phyloP scores from a whole-genome alignment of 2,329 filamentous ascomycete species.

The Colletotrichum sp. region DNA sequence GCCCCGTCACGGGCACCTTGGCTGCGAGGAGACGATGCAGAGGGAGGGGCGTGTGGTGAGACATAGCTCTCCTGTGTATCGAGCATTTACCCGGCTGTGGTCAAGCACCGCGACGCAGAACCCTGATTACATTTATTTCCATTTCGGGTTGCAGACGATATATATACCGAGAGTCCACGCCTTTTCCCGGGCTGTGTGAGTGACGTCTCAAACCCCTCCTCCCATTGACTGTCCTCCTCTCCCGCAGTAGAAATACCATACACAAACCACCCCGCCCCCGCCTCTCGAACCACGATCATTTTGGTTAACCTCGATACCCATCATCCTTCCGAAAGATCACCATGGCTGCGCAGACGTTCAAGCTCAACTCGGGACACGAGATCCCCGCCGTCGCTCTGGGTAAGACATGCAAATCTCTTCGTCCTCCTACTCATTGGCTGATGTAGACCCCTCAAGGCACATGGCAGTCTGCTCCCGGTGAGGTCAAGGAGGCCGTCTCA shows the following conservation, averaged over 20 bases:
- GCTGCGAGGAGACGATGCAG: background rate
- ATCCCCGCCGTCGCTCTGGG: conserved; percentile 70
- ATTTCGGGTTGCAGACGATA: background rate
- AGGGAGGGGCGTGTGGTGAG: background rate
- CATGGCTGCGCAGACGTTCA: conserved; percentile 64
- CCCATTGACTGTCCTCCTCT: background rate
- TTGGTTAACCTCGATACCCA: background rate
- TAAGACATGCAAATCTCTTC: conserved; percentile 34
- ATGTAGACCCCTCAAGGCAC: conserved; percentile 52
- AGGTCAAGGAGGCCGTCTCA: conserved; percentile 63
- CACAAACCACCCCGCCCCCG: conserved; percentile 15
- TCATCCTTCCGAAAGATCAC: background rate
- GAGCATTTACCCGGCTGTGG: conserved; percentile 1
- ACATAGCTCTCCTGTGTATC: background rate
- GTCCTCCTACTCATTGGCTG: background rate
- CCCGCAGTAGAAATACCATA: background rate
- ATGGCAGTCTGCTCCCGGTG: conserved; percentile 66
- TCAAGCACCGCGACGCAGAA: background rate
- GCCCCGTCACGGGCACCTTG: background rate
- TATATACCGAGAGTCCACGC: conserved; percentile 9
- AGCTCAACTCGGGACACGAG: conserved; percentile 67
- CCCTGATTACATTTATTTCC: background rate
- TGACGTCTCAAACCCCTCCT: background rate
- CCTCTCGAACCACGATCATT: background rate
- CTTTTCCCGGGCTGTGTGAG: background rate